Base-by-base conservation (phyloP, 2,329 filamentous ascomycete genomes). In the Botrytis pseudocinerea region DNA sequence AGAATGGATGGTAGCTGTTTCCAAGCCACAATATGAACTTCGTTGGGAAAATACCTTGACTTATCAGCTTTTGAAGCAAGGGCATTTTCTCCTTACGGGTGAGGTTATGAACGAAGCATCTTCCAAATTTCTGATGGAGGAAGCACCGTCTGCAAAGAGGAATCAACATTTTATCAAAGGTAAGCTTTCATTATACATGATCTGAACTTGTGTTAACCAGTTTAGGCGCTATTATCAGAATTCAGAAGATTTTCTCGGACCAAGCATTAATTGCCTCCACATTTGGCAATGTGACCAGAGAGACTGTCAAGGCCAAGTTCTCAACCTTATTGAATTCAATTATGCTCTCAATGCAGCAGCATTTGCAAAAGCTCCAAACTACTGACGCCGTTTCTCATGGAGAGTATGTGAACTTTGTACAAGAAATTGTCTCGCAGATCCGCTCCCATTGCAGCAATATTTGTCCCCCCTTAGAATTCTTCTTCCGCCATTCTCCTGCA, bases 1-100 rank as follows among this genome's bases (percentile, higher is more conserved):
- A 59, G 79, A 89, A n/a, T 90, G 89, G 85, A 76, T 87, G 60
- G 77, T 85, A 32, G 83, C 85, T 12, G 81, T 90, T 63, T 83
- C 85, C 60, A 88, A 87, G 76, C 87, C 89, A 7, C 80, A 77
- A 4, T 78, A 80, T 59, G 83, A 82, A 35, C 75, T 88, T 22
- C 82, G 79, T 8, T 87, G 87, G 75, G 87, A 74, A 46, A 66
- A 61, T 51, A 4, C 42, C 20, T 48, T 74, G 16, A 71, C 73
- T 28, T 68, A 48, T 48, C 71, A 69, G 32, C 46, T 74, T 32
- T 28, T 64, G 10, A 63, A 73, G 32, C 28, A 72, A 60, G 35
- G 38, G 16, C 62, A 74, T 54, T 73, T 64, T 46, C 59, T 70
- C 18, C 42, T 73, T 12, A 22, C 44, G 0, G 44, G n/a, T n/a